phyloP scores from a whole-genome alignment of 495 filamentous ascomycete species.

The Penicillium coprophilum region DNA sequence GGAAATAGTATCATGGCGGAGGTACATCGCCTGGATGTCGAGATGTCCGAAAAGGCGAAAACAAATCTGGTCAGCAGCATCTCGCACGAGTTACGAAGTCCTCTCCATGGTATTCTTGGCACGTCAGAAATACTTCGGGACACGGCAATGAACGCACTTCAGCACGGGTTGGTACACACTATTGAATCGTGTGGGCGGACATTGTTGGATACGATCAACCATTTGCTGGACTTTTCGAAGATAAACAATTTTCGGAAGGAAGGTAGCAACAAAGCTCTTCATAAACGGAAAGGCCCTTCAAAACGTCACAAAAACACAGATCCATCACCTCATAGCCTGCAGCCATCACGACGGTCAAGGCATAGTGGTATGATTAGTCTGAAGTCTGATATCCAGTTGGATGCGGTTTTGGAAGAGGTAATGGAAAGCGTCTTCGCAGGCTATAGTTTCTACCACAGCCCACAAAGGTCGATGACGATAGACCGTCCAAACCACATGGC shows the following conservation, averaged over 20 bases:
- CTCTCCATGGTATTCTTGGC: conserved; percentile 64
- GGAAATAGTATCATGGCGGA: conserved; percentile 63
- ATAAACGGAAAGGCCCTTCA: no score
- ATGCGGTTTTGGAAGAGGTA: conserved; percentile 57
- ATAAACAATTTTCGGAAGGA: conserved; percentile 25
- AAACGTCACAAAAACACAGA: not conserved
- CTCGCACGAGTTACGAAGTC: conserved; percentile 67
- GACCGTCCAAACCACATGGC: conserved; percentile 2
- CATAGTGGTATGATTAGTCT: no score
- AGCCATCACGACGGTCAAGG: conserved; percentile 1
- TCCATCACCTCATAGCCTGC: not conserved
- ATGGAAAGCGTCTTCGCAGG: conserved; percentile 60
- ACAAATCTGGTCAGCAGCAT: conserved; percentile 67
- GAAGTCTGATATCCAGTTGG: conserved; percentile 36
- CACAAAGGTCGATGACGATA: conserved; percentile 16
- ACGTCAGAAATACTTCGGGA: conserved; percentile 62
- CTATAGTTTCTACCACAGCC: conserved; percentile 32
- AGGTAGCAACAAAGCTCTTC: not conserved
- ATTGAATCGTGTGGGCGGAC: conserved; percentile 67
- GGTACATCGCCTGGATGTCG: conserved; percentile 52
- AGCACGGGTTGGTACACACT: conserved; percentile 60
- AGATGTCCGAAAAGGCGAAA: conserved; percentile 54
- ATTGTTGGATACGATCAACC: conserved; percentile 67
- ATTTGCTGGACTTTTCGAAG: conserved; percentile 54
- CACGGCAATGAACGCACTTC: conserved; percentile 52